These are phyloP conservation scores for Leishmania guyanensis DNA, from an alignment of 208 protist genomes.

Conservation along the genomic window DNA sequence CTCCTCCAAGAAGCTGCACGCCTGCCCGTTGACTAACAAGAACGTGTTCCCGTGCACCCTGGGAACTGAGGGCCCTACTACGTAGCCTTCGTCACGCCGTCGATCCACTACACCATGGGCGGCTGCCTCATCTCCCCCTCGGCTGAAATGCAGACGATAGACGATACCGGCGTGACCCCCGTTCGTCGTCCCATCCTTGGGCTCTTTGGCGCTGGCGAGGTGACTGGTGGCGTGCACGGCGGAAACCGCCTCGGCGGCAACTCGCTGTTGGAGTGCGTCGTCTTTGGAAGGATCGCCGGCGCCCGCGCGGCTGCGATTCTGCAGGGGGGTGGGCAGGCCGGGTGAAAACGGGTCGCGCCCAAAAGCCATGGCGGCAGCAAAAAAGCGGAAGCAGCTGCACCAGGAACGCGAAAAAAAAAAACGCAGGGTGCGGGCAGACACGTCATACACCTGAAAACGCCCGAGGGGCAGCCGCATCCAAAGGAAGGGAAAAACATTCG, in stretches of 20 bases:
- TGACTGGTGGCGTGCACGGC: constrained; percentile 97
- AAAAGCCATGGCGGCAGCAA: no score
- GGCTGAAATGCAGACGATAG: constrained; percentile 74
- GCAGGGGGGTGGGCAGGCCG: constrained; percentile 4
- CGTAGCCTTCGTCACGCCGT: constrained; percentile 91
- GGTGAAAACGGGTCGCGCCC: no score
- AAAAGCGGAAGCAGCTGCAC: no score
- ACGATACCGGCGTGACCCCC: constrained; percentile 29
- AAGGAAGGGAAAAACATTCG: no score
- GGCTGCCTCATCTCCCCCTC: constrained; percentile 90
- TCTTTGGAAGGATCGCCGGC: constrained; percentile 77
- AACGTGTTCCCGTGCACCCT: constrained; percentile 74
- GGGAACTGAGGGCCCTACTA: constrained; percentile 74
- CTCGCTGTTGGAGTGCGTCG: constrained; percentile 91
- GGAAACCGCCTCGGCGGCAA: constrained; percentile 97
- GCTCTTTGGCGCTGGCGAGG: constrained; percentile 96
- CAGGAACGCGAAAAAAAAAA: no score
- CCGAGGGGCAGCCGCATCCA: no score
- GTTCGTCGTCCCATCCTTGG: constrained; percentile 75
- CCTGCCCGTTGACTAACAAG: constrained; percentile 78
- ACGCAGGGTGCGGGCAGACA: no score
- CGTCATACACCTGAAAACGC: no score
- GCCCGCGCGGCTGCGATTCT: constrained; percentile 66
- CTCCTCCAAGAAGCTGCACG: constrained; percentile 31
- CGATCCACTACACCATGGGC: constrained; percentile 98